These are phyloP conservation scores for Sphaerulina populicola DNA, from an alignment of 2,329 filamentous ascomycete genomes.

Conservation along the genomic window DNA sequence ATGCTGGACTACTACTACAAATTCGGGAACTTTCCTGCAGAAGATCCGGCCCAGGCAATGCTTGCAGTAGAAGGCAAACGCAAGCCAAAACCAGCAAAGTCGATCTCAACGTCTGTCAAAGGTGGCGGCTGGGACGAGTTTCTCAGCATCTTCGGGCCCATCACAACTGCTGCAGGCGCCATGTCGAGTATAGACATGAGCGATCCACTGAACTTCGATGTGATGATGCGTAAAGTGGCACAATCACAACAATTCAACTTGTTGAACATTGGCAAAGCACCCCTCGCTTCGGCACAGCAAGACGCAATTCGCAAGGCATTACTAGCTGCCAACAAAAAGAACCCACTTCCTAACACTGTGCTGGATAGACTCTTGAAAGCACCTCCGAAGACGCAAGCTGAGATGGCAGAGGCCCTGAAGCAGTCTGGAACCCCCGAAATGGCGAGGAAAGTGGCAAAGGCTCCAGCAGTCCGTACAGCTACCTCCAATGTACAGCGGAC, in stretches of 20 bases:
- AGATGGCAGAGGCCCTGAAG: slow-evolving; percentile 24
- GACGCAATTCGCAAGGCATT: slow-evolving; percentile 29
- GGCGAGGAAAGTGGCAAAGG: slow-evolving; percentile 22
- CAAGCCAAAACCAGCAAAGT: slow-evolving; percentile 36
- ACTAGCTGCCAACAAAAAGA: slow-evolving; percentile 27
- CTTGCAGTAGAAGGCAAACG: slow-evolving; percentile 34
- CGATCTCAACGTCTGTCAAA: slow-evolving; percentile 44
- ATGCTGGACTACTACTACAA: slow-evolving; percentile 70
- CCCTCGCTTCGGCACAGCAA: slow-evolving; percentile 25
- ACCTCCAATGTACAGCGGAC: slow-evolving; percentile 21
- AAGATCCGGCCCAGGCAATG: slow-evolving; percentile 38
- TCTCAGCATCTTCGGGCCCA: slow-evolving; percentile 45
- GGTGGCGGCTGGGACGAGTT: slow-evolving; percentile 46
- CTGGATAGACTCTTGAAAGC: slow-evolving; percentile 26
- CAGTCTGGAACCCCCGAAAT: slow-evolving; percentile 22
- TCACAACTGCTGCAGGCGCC: slow-evolving; percentile 44
- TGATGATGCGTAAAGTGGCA: slow-evolving; percentile 30
- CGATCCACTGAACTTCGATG: slow-evolving; percentile 32
- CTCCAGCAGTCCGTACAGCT: slow-evolving; percentile 20
- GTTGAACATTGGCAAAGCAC: slow-evolving; percentile 23
- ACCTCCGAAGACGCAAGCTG: slow-evolving; percentile 26
- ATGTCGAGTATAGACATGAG: slow-evolving; percentile 40
- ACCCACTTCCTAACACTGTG: slow-evolving; percentile 25
- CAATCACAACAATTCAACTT: slow-evolving; percentile 30
- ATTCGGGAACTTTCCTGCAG: slow-evolving; percentile 71